Base-by-base conservation (phyloP, 2,329 filamentous ascomycete species). In the Metarhizium robertsii region DNA sequence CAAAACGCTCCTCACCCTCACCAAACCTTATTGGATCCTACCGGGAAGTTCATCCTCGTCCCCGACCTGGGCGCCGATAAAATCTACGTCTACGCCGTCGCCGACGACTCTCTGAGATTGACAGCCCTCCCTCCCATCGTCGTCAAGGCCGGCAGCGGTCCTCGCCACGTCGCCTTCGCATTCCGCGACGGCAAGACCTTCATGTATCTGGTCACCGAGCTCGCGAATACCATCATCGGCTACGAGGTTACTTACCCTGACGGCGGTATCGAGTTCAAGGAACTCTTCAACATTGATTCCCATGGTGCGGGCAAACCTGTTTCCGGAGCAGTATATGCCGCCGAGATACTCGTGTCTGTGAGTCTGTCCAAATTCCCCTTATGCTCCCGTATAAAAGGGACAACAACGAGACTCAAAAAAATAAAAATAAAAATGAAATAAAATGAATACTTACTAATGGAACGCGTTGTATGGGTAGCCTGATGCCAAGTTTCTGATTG, bases 41-140 rank as follows among this genome's bases (percentile, higher is more conserved):
- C 81, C 2, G 79, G 78, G 6, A 63, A 73, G n/a, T 89, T 79
- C 66, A 62, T 88, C 32, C 63, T 88, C 8, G 77, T 83, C 8
- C 84, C 85, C 1, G 86, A 89, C 61, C 75, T 91, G 5, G 83
- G 86, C 45, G 75, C 79, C 55, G 86, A 89, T 61, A 62, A 81
- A 6, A 67, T 88, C 50, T 82, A 80, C 59, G 69, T 73, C 55
- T 88, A 80, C 66, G 64, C 70, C 54, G 74, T 86, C 62, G 55
- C 55, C 52, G 52, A 52, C 8, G 69, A 81, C 60, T 74, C 75
- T 49, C 64, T 70, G 6, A 73, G 76, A 36, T 70, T 80, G 7
- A 63, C 63, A 18, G 63, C 69, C 25, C 61, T 70, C 20, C 60
- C 65, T 6, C 73, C 79, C 7, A 67, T 80, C 40, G 60, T 69